These are phyloP conservation scores for Paraphysoderma sedebokerense DNA, from an alignment of 371 early-diverging fungal genomes.

Conservation along the genomic window DNA sequence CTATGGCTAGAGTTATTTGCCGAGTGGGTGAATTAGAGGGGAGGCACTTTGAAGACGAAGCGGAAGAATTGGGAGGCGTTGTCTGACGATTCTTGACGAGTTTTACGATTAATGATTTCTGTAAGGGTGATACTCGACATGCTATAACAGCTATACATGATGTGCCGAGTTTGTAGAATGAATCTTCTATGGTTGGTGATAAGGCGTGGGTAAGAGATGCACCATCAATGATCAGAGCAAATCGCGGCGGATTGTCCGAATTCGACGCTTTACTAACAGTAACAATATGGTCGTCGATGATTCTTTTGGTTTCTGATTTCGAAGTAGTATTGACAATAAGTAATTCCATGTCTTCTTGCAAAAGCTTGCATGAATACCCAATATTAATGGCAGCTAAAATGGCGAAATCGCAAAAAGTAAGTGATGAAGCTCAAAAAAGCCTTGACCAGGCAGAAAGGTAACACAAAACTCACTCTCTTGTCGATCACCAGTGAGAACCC, in stretches of 20 bases:
- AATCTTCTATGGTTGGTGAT: conserved; percentile 16
- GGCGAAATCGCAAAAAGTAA: no score
- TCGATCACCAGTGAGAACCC: conserved; percentile 92
- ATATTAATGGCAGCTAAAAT: conserved; percentile 86
- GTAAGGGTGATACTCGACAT: conserved; percentile 84
- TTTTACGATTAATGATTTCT: conserved; percentile 85
- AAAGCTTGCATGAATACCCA: conserved; percentile 70
- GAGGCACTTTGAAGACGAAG: no score
- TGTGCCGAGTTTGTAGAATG: conserved; percentile 53
- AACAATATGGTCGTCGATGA: not conserved
- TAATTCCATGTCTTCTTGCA: conserved; percentile 63
- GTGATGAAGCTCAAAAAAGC: no score
- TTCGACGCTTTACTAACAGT: not conserved
- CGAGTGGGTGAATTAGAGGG: not conserved
- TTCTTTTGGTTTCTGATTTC: conserved; percentile 37
- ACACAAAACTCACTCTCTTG: no score
- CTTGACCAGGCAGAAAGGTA: no score
- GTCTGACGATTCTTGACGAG: conserved; percentile 60
- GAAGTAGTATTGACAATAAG: conserved; percentile 60
- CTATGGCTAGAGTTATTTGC: conserved; percentile 63
- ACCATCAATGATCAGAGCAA: conserved; percentile 47
- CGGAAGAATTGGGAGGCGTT: no score
- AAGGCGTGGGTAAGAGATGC: conserved; percentile 43
- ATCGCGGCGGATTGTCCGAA: not conserved
- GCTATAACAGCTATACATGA: conserved; percentile 69